Conservation (phyloP, 2,329 filamentous ascomycete genomes). For the Bipolaris oryzae region DNA sequence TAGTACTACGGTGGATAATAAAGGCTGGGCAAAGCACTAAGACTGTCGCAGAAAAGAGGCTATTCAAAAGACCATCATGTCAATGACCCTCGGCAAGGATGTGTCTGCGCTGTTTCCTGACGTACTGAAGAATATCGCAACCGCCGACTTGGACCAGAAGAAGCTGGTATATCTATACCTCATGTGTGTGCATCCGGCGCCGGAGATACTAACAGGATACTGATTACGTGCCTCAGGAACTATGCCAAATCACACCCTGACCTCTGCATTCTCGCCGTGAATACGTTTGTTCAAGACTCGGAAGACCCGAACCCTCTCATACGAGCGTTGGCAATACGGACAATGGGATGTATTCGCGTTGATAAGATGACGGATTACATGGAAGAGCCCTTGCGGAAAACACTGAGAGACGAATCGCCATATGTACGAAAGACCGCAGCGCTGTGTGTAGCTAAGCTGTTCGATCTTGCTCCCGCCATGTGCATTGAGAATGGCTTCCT, state of each 20-base stretch:
- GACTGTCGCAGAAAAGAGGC: conserved; percentile 76
- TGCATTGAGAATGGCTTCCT: conserved; percentile 97
- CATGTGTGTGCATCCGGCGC: conserved; percentile 65
- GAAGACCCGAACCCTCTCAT: conserved; percentile 98
- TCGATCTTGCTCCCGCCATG: conserved; percentile 89
- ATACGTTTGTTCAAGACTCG: conserved; percentile 98
- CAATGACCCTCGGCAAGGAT: conserved; percentile 98
- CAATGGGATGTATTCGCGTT: conserved; percentile 97
- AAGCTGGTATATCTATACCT: conserved; percentile 98
- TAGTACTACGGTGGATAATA: background rate
- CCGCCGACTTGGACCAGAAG: conserved; percentile 93
- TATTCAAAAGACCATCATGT: conserved; percentile 99
- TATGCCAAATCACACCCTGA: conserved; percentile 99
- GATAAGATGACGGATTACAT: conserved; percentile 99
- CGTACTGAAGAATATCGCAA: conserved; percentile 98
- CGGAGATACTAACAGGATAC: background rate
- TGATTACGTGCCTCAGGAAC: conserved; percentile 67
- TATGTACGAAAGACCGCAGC: conserved; percentile 98
- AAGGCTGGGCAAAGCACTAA: conserved; percentile 40
- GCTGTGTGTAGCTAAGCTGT: conserved; percentile 96
- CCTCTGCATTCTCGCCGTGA: conserved; percentile 96
- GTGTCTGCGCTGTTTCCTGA: conserved; percentile 97
- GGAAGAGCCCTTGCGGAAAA: conserved; percentile 97
- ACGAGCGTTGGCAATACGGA: conserved; percentile 90
- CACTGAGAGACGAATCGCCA: conserved; percentile 92